phyloP scores from a whole-genome alignment of 2,329 filamentous ascomycete species.

The Neonectria magnoliae region DNA sequence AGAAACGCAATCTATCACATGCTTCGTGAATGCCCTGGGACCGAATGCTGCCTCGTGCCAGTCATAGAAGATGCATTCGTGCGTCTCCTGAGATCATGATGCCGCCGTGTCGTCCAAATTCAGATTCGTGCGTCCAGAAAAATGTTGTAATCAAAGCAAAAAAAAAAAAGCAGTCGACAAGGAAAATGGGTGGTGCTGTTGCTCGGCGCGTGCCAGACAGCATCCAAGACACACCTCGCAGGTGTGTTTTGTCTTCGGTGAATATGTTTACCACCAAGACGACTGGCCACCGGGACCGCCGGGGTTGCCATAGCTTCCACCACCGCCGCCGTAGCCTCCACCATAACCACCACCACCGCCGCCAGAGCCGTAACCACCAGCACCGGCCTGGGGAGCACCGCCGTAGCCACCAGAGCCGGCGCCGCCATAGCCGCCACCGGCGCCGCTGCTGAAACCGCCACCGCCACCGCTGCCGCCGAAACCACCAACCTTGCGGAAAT shows the following conservation, averaged over 20 bases:
- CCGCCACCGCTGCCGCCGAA: slow-evolving; percentile 54
- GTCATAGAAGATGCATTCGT: slow-evolving; percentile 47
- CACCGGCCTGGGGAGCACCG: slow-evolving; percentile 52
- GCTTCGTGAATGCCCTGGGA: slow-evolving; percentile 54
- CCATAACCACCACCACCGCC: slow-evolving; percentile 57
- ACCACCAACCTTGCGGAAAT: slow-evolving; percentile 84
- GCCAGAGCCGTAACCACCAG: slow-evolving; percentile 52
- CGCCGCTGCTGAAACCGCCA: slow-evolving; percentile 57
- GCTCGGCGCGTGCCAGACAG: slow-evolving; percentile 23
- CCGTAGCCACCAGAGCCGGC: slow-evolving; percentile 41
- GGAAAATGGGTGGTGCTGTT: slow-evolving; percentile 37
- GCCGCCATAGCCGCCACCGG: slow-evolving; percentile 52
- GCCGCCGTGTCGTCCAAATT: slow-evolving; percentile 53
- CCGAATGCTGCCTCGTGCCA: slow-evolving; percentile 49
- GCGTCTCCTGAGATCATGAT: slow-evolving; percentile 53
- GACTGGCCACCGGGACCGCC: slow-evolving; percentile 74
- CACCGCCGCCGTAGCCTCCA: slow-evolving; percentile 72
- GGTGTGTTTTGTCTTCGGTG: slow-evolving; percentile 20
- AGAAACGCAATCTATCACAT: slow-evolving; percentile 58
- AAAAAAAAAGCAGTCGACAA: slow-evolving; percentile 37
- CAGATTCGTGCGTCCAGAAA: slow-evolving; percentile 45
- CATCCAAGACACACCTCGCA: slow-evolving; percentile 34
- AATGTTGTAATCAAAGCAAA: slow-evolving; percentile 40
- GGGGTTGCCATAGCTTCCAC: slow-evolving; percentile 70
- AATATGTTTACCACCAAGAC: slow-evolving; percentile 71